Evolutionary conservation across 768 basidiomycete genomes (phyloP), one percentile per base, ranked within the genome.

Genomic region (Mycena sanguinolenta): DNA sequence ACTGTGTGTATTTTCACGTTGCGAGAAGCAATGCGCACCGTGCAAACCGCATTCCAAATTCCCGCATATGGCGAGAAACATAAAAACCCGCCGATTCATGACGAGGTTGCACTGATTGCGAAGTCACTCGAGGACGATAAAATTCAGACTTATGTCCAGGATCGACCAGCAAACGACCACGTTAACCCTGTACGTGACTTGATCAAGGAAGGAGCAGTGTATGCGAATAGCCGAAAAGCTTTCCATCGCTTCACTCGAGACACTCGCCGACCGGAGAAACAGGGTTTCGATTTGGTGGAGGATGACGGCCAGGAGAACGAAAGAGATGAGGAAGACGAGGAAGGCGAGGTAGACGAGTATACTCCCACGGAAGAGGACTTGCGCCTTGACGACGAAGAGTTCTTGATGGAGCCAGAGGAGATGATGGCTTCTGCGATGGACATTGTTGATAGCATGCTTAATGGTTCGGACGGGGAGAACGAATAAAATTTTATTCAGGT

Each of bases 1-100:
- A 71, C 71, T 6, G 69, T 73, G 14, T 71, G 52, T 42, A 71
- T 73, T 10, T 72, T 58, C n/a, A 59, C 69, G 0, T 52, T 73
- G 3, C 63, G 70, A 2, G 62, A 63, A 1, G 72, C 67, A 0
- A 71, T 73, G 63, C 59, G 60, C 19, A 65, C 50, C 1, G 67
- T 65, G 2, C 63, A 73, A 27, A 23, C 23, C 0, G 39, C 53
- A 2, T 73, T 53, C 53, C 10, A 73, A 14, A 71, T 71, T 17
- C 65, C 70, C 9, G 27, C 46, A 0, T 54, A 71, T 38, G 59
- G 59, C 44, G 59, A 60, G 44, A 60, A 60, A 27, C 59, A 61
- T 32, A 50, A 46, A 10, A 49, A 28, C 2, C 59, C 59, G 1
- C 21, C 27, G 28, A 46, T 61, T 30, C 2, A 19, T 25, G 58